Percentiles rank a stretch among this genome's conserved stretches.
These are phyloP conservation scores for Malassezia vespertilionis DNA, from an alignment of 1,284 basidiomycete genomes.

Conservation along the genomic window DNA sequence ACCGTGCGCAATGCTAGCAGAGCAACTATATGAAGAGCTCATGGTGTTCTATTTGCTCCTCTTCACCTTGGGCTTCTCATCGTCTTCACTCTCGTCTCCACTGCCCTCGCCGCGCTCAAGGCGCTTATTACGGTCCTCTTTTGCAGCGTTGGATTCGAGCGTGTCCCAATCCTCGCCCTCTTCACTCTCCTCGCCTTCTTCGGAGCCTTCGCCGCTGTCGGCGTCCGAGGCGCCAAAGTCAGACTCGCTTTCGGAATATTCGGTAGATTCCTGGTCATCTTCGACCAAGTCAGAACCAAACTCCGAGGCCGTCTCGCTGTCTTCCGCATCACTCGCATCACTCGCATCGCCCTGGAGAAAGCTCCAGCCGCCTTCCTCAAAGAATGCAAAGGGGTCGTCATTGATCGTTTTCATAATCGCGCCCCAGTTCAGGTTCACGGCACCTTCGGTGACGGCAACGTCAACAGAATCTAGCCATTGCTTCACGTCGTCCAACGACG, in stretches of 20 bases:
- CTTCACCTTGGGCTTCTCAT: constrained; percentile 12
- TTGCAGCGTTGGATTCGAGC: constrained; percentile 62
- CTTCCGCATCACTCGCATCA: constrained; percentile 18
- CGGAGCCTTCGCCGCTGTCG: constrained; percentile 51
- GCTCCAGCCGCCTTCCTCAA: constrained; percentile 86
- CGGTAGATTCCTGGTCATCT: constrained; percentile 40
- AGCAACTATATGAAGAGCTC: too few relatives aligned
- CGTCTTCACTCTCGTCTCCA: constrained; percentile 20
- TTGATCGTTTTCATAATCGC: constrained; percentile 59
- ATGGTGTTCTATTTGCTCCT: constrained; percentile 17
- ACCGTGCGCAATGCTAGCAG: too few relatives aligned
- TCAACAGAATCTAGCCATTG: constrained; percentile 83
- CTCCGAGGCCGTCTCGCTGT: constrained; percentile 39
- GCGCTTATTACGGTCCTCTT: constrained; percentile 37
- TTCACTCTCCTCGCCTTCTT: constrained; percentile 58
- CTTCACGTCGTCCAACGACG: constrained; percentile 42
- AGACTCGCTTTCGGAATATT: constrained; percentile 34
- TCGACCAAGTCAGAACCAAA: constrained; percentile 46
- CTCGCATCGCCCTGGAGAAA: constrained; percentile 56
- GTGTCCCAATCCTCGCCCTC: constrained; percentile 83
- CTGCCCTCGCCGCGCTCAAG: constrained; percentile 26
- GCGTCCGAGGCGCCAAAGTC: constrained; percentile 45
- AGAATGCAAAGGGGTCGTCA: constrained; percentile 48
- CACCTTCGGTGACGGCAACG: constrained; percentile 87
- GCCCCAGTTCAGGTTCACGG: constrained; percentile 95